phyloP scores from a whole-genome alignment of 2,329 filamentous ascomycete genomes.

The Talaromyces verruculosus region DNA sequence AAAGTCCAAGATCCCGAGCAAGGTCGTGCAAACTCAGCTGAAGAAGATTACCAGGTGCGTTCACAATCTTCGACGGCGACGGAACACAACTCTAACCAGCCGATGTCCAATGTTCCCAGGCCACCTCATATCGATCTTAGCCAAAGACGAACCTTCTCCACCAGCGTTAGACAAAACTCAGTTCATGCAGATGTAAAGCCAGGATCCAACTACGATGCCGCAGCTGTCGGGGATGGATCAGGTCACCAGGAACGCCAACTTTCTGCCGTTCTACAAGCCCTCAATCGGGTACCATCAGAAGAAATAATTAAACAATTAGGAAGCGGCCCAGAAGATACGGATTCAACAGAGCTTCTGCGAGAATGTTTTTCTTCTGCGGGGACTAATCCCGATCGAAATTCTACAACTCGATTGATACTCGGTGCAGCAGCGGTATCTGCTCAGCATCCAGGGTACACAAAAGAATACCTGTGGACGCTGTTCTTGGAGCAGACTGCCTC shows the following conservation, averaged over 20 bases:
- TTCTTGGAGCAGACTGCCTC: slow-evolving; percentile 38
- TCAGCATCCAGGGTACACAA: slow-evolving; percentile 42
- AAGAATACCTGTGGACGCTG: slow-evolving; percentile 32
- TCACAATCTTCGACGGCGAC: slow-evolving; percentile 24
- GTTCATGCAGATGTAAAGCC: not conserved
- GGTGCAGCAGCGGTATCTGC: slow-evolving; percentile 39
- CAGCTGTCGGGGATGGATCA: not conserved
- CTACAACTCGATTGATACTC: slow-evolving; percentile 38
- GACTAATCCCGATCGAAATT: slow-evolving; percentile 30
- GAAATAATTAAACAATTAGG: slow-evolving; percentile 39
- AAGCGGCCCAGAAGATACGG: slow-evolving; percentile 35
- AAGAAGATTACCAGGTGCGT: slow-evolving; percentile 27
- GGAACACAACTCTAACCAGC: slow-evolving; percentile 28
- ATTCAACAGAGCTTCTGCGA: slow-evolving; percentile 46
- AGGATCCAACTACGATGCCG: not conserved
- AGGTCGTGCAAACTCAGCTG: not conserved
- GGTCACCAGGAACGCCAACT: not conserved
- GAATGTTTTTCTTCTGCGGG: slow-evolving; percentile 40
- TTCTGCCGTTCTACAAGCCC: not conserved
- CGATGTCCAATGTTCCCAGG: slow-evolving; percentile 23
- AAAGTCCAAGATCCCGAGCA: slow-evolving; percentile 12
- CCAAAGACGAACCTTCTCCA: slow-evolving; percentile 34
- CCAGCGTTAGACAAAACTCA: slow-evolving; percentile 15
- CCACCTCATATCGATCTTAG: slow-evolving; percentile 26
- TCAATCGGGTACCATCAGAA: slow-evolving; percentile 2